Evolutionary conservation across 2,329 filamentous ascomycete species (phyloP).

Genomic region (Claviceps sorghi): DNA sequence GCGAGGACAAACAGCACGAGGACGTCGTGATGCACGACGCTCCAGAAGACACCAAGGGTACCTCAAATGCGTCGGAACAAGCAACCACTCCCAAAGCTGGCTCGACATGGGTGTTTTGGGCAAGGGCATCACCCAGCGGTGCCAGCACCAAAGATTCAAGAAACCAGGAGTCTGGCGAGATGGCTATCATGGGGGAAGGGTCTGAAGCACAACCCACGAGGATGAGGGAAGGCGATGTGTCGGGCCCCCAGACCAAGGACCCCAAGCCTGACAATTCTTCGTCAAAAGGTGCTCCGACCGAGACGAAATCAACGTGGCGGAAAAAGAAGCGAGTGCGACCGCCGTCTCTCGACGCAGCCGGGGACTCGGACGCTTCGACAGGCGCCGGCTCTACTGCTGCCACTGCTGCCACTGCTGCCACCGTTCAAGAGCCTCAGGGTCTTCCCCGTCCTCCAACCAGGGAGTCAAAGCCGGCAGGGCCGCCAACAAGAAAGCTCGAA

Average conservation of each 20-base stretch:
- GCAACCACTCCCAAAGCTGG: slow-evolving; percentile 32
- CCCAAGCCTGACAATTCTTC: slow-evolving; percentile 10
- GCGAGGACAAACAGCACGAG: slow-evolving; percentile 15
- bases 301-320: slow-evolving; percentile 19
- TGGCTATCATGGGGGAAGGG: slow-evolving; percentile 43
- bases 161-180: slow-evolving; percentile 30
- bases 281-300: slow-evolving; percentile 18
- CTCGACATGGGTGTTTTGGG: slow-evolving; percentile 75
- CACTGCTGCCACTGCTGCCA: no score
- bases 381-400: slow-evolving; percentile 1
- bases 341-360: slow-evolving; percentile 27
- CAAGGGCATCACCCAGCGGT: slow-evolving; percentile 35
- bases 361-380: slow-evolving; percentile 24
- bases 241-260: slow-evolving; percentile 21
- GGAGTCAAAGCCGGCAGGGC: slow-evolving; percentile 1
- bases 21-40: slow-evolving; percentile 31
- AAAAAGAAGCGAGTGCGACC: slow-evolving; percentile 32
- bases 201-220: slow-evolving; percentile 40
- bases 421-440: slow-evolving; percentile 2
- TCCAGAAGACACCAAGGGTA: slow-evolving; percentile 16
- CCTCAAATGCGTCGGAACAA: slow-evolving; percentile 12
- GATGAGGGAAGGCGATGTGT: slow-evolving; percentile 29
- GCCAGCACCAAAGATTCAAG: slow-evolving; percentile 14
- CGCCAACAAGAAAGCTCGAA: slow-evolving; percentile 9
- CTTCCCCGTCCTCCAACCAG: slow-evolving; percentile 2